Evolutionary conservation across 495 filamentous ascomycete genomes (phyloP).

Genomic region (Neurospora sp.): DNA sequence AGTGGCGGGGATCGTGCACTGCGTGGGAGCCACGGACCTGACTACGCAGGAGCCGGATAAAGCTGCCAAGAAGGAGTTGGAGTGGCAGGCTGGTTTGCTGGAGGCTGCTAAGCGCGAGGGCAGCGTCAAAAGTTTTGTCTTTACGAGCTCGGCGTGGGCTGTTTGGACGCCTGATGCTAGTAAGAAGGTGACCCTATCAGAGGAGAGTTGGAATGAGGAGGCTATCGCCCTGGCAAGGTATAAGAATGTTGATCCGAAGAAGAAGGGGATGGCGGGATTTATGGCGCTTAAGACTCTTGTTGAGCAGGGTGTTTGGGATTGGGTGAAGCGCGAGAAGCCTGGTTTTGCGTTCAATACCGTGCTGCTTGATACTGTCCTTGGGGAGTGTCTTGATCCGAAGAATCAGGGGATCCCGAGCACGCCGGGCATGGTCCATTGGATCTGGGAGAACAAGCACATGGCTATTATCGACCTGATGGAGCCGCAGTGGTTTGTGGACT

Average conservation of each 20-base stretch:
- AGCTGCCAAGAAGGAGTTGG: constrained; percentile 15
- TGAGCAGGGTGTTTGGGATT: constrained; percentile 27
- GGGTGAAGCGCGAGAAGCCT: constrained; percentile 21
- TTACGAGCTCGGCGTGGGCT: constrained; percentile 24
- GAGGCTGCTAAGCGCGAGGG: constrained; percentile 14
- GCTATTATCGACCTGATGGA: constrained; percentile 17
- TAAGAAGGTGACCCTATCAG: constrained; percentile 13
- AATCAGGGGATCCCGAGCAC: constrained; percentile 21
- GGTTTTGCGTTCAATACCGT: constrained; percentile 23
- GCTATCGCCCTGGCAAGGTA: constrained; percentile 17
- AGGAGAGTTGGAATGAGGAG: constrained; percentile 21
- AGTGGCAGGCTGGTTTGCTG: constrained; percentile 18
- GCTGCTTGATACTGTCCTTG: constrained; percentile 24
- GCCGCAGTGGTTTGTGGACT: constrained; percentile 27
- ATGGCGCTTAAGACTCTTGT: constrained; percentile 29
- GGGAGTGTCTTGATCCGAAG: constrained; percentile 21
- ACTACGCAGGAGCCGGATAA: constrained; percentile 13
- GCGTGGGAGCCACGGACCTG: constrained; percentile 14
- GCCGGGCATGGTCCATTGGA: constrained; percentile 21
- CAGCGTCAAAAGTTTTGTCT: constrained; percentile 18
- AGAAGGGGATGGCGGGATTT: constrained; percentile 20
- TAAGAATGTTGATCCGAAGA: neutral
- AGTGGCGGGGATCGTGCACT: constrained; percentile 19
- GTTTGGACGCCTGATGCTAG: constrained; percentile 20
- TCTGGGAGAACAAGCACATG: constrained; percentile 18